Percentiles rank a stretch among this genome's conserved stretches.
Conservation (phyloP, 2,329 filamentous ascomycete species). For the Chalara sp. region DNA sequence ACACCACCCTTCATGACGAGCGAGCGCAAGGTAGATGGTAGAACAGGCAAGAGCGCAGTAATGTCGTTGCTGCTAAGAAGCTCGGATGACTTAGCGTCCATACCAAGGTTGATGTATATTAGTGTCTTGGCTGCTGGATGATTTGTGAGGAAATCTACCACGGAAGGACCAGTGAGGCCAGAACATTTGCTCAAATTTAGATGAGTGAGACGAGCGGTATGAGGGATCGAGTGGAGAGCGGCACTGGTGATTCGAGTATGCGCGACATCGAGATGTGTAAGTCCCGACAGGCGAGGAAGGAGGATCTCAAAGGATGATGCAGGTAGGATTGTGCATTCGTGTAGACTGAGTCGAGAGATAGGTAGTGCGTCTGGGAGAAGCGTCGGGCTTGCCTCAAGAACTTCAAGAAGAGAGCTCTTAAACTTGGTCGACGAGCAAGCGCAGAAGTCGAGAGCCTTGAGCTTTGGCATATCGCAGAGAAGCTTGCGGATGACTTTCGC, state of each 20-base stretch:
- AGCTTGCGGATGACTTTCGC: slow-evolving; percentile 63
- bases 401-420: slow-evolving; percentile 54
- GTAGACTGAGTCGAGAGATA: slow-evolving; percentile 64
- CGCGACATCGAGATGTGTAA: slow-evolving; percentile 75
- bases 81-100: slow-evolving; percentile 66
- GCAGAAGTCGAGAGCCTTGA: slow-evolving; percentile 70
- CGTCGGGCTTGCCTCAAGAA: slow-evolving; percentile 26
- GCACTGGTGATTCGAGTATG: slow-evolving; percentile 69
- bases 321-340: slow-evolving; percentile 70
- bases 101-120: slow-evolving; percentile 66
- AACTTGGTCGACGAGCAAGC: slow-evolving; percentile 65
- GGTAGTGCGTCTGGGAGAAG: slow-evolving; percentile 44
- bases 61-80: slow-evolving; percentile 62
- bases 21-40: slow-evolving; percentile 63
- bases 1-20: slow-evolving; percentile 70
- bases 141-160: slow-evolving; percentile 63
- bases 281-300: slow-evolving; percentile 59
- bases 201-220: slow-evolving; percentile 67
- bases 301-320: slow-evolving; percentile 60
- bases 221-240: slow-evolving; percentile 63
- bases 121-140: slow-evolving; percentile 64
- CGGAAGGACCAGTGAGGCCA: slow-evolving; percentile 55
- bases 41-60: slow-evolving; percentile 53
- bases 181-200: slow-evolving; percentile 73
- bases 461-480: slow-evolving; percentile 55